Percentiles rank a stretch among this genome's conserved stretches.
Conservation (phyloP, 148 eudicot species). For the Simmondsia chinensis region DNA sequence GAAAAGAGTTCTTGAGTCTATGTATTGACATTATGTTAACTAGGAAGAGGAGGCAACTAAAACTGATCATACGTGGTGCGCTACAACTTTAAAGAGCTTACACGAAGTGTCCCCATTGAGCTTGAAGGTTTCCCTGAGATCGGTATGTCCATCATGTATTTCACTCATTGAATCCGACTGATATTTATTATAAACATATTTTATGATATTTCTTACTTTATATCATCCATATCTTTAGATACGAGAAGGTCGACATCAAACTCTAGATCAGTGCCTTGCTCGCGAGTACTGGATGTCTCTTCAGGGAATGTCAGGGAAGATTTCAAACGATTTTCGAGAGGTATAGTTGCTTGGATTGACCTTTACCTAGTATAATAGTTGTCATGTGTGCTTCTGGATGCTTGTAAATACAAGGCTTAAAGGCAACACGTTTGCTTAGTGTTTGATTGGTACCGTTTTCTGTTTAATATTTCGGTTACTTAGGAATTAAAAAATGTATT, state of each 20-base stretch:
- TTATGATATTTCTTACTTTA: not conserved
- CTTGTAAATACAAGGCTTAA: no score
- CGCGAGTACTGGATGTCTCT: conserved; percentile 85
- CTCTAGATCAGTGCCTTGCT: conserved; percentile 69
- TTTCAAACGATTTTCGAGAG: conserved; percentile 66
- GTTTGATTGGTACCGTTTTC: not conserved
- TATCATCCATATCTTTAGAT: conserved; percentile 30
- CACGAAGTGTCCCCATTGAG: conserved; percentile 71
- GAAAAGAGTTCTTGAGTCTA: no score
- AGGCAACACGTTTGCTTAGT: not conserved
- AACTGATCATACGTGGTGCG: conserved; percentile 67
- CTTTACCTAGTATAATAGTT: no score
- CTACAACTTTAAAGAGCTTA: conserved; percentile 50
- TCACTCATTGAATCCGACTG: not conserved
- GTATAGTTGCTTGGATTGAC: conserved; percentile 21
- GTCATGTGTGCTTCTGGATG: no score
- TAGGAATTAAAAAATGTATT: no score
- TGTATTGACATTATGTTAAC: no score
- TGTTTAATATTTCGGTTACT: not conserved
- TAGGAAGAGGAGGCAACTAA: conserved; percentile 71
- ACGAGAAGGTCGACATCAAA: conserved; percentile 81
- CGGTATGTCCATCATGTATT: conserved; percentile 38
- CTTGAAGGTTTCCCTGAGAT: conserved; percentile 81
- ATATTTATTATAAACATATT: no score
- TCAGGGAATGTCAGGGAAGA: conserved; percentile 50